Conservation (phyloP, 1,284 basidiomycete genomes). For the Puccinia polysora region DNA sequence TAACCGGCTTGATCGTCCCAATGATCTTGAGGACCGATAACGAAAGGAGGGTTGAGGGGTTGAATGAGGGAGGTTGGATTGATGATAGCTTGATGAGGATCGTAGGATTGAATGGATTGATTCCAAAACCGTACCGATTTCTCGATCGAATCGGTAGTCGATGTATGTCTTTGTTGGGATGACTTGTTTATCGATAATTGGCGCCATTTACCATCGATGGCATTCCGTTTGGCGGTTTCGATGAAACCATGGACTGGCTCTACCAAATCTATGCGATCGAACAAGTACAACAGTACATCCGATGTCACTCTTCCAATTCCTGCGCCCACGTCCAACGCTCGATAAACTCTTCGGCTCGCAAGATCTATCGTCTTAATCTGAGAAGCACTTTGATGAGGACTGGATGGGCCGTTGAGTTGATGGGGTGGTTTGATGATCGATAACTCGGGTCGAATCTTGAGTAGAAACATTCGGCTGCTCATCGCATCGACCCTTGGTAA, state of each 20-base stretch:
- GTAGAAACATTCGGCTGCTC: slow-evolving; percentile 76
- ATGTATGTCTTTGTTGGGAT: too few relatives aligned
- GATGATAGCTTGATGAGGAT: not conserved
- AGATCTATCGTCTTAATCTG: slow-evolving; percentile 40
- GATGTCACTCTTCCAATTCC: slow-evolving; percentile 85
- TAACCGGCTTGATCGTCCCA: slow-evolving; percentile 56
- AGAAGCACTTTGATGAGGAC: slow-evolving; percentile 35
- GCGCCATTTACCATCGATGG: slow-evolving; percentile 53
- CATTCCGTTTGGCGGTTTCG: slow-evolving; percentile 59
- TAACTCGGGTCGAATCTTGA: slow-evolving; percentile 71
- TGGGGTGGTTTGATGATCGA: slow-evolving; percentile 53
- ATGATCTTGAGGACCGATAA: not conserved
- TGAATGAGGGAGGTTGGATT: slow-evolving; percentile 48
- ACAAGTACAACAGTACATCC: slow-evolving; percentile 74
- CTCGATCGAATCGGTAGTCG: too few relatives aligned
- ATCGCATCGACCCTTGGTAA: slow-evolving; percentile 81
- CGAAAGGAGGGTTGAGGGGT: slow-evolving; percentile 49
- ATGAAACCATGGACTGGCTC: slow-evolving; percentile 79
- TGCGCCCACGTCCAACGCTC: slow-evolving; percentile 78
- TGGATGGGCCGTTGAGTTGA: slow-evolving; percentile 33
- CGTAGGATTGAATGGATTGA: slow-evolving; percentile 14
- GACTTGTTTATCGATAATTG: slow-evolving; percentile 33
- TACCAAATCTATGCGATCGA: slow-evolving; percentile 75
- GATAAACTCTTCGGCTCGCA: slow-evolving; percentile 55
- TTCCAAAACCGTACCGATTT: slow-evolving; percentile 63